A percentile compares a stretch with the other conserved stretches of the same genome.
Conservation (phyloP, 2,329 filamentous ascomycete genomes). For the Penicillium sp. region DNA sequence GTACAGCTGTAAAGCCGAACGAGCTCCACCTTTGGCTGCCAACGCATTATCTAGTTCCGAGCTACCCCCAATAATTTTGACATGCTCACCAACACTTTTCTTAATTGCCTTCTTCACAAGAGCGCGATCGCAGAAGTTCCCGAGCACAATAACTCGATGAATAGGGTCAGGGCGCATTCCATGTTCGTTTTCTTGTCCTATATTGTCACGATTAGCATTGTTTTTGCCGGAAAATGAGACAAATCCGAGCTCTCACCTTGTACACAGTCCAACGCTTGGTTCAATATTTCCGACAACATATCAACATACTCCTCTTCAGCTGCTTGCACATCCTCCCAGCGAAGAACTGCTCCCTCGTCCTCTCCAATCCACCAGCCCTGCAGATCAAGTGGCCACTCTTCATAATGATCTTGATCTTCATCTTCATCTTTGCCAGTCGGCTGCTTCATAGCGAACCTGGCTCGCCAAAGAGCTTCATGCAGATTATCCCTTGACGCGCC, state of each 20-base stretch:
- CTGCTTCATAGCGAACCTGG: neutral
- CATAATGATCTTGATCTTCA: neutral
- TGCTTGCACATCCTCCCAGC: neutral
- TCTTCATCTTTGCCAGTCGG: neutral
- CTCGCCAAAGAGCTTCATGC: neutral
- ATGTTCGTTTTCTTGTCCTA: neutral
- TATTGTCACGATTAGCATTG: neutral
- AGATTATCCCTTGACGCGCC: neutral
- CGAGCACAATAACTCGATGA: neutral
- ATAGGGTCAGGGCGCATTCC: neutral
- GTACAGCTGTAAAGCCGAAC: neutral
- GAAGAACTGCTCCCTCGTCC: neutral
- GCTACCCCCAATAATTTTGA: neutral
- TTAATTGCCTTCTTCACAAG: slow-evolving; percentile 1
- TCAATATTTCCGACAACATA: neutral
- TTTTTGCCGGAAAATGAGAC: neutral
- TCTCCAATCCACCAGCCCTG: neutral
- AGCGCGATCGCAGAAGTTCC: neutral
- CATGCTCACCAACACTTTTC: neutral
- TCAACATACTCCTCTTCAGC: neutral
- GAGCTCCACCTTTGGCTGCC: neutral
- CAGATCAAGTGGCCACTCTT: neutral
- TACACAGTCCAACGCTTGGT: neutral
- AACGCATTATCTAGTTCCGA: neutral
- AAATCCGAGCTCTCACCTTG: neutral